Percentiles rank a stretch among this genome's conserved stretches.
phyloP scores from a whole-genome alignment of 2,329 filamentous ascomycete species.

The Sarocladiaceae sp. region DNA sequence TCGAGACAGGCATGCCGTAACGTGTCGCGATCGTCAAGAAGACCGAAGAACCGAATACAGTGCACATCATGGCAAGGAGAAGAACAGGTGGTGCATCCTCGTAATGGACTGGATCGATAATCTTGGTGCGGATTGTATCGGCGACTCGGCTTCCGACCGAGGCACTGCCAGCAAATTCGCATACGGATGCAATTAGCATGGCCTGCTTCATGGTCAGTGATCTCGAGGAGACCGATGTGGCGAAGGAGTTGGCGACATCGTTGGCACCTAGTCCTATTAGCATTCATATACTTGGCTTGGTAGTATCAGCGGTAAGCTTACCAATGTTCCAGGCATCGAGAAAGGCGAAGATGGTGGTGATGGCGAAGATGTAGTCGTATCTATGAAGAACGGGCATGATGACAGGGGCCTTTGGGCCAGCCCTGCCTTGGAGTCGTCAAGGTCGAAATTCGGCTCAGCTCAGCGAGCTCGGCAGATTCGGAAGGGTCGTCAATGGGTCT shows the following conservation, averaged over 20 bases:
- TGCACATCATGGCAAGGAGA: slow-evolving; percentile 37
- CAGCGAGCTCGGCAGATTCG: too few relatives aligned
- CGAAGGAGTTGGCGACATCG: slow-evolving; percentile 62
- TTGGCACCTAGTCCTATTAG: slow-evolving; percentile 23
- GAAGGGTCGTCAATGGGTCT: too few relatives aligned
- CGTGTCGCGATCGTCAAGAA: slow-evolving; percentile 39
- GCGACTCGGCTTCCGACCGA: slow-evolving; percentile 42
- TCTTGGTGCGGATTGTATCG: slow-evolving; percentile 42
- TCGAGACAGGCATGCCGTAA: slow-evolving; percentile 30
- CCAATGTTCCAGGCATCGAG: slow-evolving; percentile 59
- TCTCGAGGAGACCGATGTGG: slow-evolving; percentile 57
- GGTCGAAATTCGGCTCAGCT: too few relatives aligned
- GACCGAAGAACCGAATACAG: slow-evolving; percentile 30
- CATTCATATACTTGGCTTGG: too few relatives aligned
- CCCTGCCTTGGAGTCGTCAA: too few relatives aligned
- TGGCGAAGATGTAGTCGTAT: slow-evolving; percentile 53
- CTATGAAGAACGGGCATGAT: slow-evolving; percentile 35
- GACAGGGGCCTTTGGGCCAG: too few relatives aligned
- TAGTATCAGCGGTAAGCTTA: too few relatives aligned
- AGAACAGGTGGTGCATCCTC: slow-evolving; percentile 31
- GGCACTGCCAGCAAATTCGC: slow-evolving; percentile 44
- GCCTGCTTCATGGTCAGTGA: slow-evolving; percentile 49
- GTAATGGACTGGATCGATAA: slow-evolving; percentile 35
- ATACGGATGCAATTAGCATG: slow-evolving; percentile 39
- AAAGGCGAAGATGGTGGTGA: slow-evolving; percentile 51